Base-by-base conservation (phyloP, 1,139 yeast species). In the Debaryomycetaceae sp. region DNA sequence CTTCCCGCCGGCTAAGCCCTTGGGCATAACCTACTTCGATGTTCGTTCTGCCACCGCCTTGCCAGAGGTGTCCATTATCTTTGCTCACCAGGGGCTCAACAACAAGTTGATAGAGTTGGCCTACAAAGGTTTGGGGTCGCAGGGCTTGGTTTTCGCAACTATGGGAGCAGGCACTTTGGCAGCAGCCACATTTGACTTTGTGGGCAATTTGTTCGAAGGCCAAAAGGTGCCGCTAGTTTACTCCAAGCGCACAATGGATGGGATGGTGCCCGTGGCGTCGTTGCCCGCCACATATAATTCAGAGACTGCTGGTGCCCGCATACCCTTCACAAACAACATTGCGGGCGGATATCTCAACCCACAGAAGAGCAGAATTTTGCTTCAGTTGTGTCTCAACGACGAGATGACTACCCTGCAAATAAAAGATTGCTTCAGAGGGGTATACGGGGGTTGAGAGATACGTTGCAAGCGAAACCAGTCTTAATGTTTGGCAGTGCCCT, bases 151-250 rank as follows among this genome's bases (percentile, higher is more conserved):
- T 1, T 56, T 79, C 29, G 86, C 85, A 1, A 75, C 83, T 3
- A 73, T 78, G 71, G 86, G 86, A 22, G 83, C 85, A 1, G 86
- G 86, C 1, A 74, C 83, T 2, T 55, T 79, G 56, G 64, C 77
- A 17, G 72, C 67, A 10, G 52, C 48, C 11, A 73, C 81, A 2
- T 75, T 74, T 42, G 58, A 62, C 27, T 56, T 54, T 12, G 39
- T 71, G 28, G 50, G 57, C 27, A 53, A 56, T 25, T 45, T 65
- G 18, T 29, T 44, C 14, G 40, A 50, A 11, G 45, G 53, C 18
- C 46, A 60, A 28, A 44, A 56, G 12, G 58, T 75, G 23, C 85
- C 86, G 1, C 64, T 78, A 2, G 64, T 79, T 2, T 78, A 75
- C 46, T 75, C 83, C 21, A 78, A 78, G 46, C 64, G 86, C 45